Conservation (phyloP, 2,329 filamentous ascomycete genomes). For the Aspergillus hiratsukae region DNA sequence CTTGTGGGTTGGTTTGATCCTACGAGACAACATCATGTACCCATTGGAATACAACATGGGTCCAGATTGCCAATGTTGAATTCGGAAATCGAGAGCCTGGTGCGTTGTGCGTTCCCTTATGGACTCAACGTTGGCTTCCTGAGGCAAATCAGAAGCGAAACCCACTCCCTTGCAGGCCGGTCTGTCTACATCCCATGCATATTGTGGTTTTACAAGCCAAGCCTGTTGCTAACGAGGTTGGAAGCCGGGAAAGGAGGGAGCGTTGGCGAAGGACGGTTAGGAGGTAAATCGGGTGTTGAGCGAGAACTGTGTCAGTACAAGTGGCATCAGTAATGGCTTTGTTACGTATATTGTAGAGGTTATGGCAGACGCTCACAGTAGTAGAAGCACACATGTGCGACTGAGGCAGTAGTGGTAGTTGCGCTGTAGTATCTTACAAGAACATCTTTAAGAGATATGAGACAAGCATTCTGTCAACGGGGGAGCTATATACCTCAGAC, state of each 20-base stretch:
- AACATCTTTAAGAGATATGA: neutral
- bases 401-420: neutral
- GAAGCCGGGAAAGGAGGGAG: neutral
- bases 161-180: neutral
- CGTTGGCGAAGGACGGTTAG: neutral
- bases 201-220: neutral
- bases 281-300: neutral
- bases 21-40: neutral
- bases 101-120: neutral
- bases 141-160: neutral
- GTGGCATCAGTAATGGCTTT: neutral
- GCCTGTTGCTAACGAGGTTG: neutral
- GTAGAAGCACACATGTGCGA: neutral
- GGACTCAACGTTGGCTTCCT: neutral
- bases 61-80: neutral
- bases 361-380: neutral
- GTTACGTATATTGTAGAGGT: neutral
- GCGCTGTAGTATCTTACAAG: neutral
- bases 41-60: neutral
- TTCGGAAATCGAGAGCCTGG: neutral
- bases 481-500: neutral
- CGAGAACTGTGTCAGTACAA: neutral
- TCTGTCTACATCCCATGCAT: neutral
- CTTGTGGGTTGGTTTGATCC: neutral
- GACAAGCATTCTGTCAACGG: neutral